Conservation (phyloP, 306 rosid genomes). For the Abrus pulchellus region DNA sequence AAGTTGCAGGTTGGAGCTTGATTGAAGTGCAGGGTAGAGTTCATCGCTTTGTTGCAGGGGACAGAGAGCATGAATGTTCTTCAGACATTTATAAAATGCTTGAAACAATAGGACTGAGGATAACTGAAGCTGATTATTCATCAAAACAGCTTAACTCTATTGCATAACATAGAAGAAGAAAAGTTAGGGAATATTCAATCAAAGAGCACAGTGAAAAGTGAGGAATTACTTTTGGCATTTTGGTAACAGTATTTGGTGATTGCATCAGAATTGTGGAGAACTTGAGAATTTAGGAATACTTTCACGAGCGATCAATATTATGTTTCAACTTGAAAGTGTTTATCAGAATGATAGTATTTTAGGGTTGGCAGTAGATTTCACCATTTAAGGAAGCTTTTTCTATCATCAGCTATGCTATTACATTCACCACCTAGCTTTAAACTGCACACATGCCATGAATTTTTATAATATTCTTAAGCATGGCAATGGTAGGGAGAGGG, state of each 20-base stretch:
- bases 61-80: slow-evolving; percentile 66
- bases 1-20: slow-evolving; percentile 87
- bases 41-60: slow-evolving; percentile 81
- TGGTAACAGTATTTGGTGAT: slow-evolving; percentile 56
- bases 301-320: slow-evolving; percentile 63
- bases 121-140: slow-evolving; percentile 64
- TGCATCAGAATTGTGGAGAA: slow-evolving; percentile 64
- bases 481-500: not conserved
- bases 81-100: slow-evolving; percentile 67
- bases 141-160: slow-evolving; percentile 54
- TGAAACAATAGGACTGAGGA: slow-evolving; percentile 57
- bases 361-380: slow-evolving; percentile 70
- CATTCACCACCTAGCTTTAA: not conserved
- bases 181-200: slow-evolving; percentile 57
- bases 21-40: slow-evolving; percentile 75
- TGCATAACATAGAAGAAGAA: slow-evolving; percentile 66
- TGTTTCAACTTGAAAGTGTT: slow-evolving; percentile 62
- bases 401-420: not conserved
- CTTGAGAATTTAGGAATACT: slow-evolving; percentile 63
- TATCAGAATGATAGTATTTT: slow-evolving; percentile 56
- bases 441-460: not conserved
- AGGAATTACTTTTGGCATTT: slow-evolving; percentile 59
- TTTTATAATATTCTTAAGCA: not conserved
- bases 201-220: slow-evolving; percentile 62
- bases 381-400: slow-evolving; percentile 50